Evolutionary conservation across 345 rosid species (phyloP), one percentile per base, ranked within the genome.

Genomic region (Euphorbia pulcherrima): DNA sequence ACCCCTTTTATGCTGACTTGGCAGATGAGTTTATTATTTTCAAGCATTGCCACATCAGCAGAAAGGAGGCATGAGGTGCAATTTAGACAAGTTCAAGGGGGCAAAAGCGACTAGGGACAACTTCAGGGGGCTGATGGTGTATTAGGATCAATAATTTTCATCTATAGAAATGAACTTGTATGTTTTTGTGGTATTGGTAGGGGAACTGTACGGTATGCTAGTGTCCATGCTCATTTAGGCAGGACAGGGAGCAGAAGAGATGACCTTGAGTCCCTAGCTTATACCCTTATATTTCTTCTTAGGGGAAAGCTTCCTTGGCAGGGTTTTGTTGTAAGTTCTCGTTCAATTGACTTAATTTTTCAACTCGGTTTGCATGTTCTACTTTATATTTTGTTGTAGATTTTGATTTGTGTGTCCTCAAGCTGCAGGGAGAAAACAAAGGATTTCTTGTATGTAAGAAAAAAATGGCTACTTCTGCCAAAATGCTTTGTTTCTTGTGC

Each of bases 151-250:
- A n/a, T 26, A 2, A 8, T 53, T 23, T 53, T 44, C 51, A 39
- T 61, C 39, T 68, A 18, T 64, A 30, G 20, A 67, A 24, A 64
- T 21, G 50, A 12, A 4, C 39, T 41, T 29, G 41, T 59, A 6
- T 13, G 11, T 68, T 2, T 69, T n/a, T 60, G 17, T 64, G 20
- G 41, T 60, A 56, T 58, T 63, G 18, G 13, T 70, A 72, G 76
- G 65, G 76, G 76, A 50, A 72, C 76, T 17, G 71, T 72, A 24
- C 70, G 76, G 1, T 72, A 72, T 65, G 76, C 76, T n/a, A 66
- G 76, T 72, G 76, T 72, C 13, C 76, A 72, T 72, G 76, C 76
- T 18, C 76, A 72, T 66, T 65, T 72, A 54, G 76, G 76, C n/a
- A 65, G 76, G 70, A 72, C 76, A 47, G 70, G 76, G 24, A 66